Evolutionary conservation across 108 stramenopile genomes (phyloP).

Genomic region (Nannochloropsis gaditana): DNA sequence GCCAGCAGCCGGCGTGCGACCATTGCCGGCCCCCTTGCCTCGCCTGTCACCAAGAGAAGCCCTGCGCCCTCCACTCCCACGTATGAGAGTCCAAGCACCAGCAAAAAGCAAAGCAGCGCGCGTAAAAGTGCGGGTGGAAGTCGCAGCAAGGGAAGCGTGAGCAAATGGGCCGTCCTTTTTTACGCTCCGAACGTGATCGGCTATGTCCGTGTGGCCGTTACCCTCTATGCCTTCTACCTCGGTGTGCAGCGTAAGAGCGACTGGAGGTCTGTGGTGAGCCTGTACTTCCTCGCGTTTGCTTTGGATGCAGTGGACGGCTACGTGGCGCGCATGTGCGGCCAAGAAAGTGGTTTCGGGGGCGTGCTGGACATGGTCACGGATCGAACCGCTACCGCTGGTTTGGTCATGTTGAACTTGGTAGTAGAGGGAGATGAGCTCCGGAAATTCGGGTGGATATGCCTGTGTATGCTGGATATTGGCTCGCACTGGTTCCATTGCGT

Average conservation of each 20-base stretch:
- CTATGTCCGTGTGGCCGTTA: neutral
- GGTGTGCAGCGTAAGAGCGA: neutral
- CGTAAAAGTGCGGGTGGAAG: neutral
- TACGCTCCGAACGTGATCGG: neutral
- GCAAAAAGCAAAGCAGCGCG: neutral
- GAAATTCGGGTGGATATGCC: conserved; percentile 48
- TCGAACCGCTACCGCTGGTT: conserved; percentile 77
- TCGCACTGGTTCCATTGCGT: conserved; percentile 83
- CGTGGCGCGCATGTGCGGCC: conserved; percentile 79
- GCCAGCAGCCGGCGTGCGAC: neutral
- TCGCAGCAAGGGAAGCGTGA: neutral
- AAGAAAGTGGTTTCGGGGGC: conserved; percentile 72
- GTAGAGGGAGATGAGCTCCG: conserved; percentile 36
- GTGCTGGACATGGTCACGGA: conserved; percentile 97
- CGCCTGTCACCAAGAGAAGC: neutral
- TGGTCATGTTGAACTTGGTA: conserved; percentile 44
- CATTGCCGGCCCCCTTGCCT: neutral
- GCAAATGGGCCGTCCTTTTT: neutral
- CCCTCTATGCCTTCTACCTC: neutral
- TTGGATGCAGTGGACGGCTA: conserved; percentile 91
- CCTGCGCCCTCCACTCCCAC: neutral
- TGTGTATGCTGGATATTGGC: conserved; percentile 49
- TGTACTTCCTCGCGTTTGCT: conserved; percentile 82
- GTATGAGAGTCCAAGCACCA: neutral
- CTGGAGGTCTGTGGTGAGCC: neutral